Evolutionary conservation across 768 basidiomycete species (phyloP).

Genomic region (Leucogyrophana mollusca): DNA sequence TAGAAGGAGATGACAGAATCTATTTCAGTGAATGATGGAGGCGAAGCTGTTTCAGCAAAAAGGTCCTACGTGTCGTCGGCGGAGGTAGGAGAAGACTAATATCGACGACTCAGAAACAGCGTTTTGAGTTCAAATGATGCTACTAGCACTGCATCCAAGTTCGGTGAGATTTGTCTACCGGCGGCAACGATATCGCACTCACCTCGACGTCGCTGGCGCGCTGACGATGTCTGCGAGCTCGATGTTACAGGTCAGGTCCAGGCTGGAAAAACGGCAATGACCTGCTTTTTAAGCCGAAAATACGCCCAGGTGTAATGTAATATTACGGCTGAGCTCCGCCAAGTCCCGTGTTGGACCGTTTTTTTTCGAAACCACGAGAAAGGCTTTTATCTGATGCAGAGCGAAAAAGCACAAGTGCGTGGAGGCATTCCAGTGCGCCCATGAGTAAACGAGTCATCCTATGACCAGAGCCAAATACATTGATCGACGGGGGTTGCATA

Average conservation of each 20-base stretch:
- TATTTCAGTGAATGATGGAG: slow-evolving; percentile 9
- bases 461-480: slow-evolving; percentile 2
- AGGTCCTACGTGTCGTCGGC: slow-evolving; percentile 40
- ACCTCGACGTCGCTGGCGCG: slow-evolving; percentile 1
- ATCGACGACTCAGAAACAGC: slow-evolving; percentile 1
- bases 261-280: background rate
- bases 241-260: background rate
- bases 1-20: slow-evolving; percentile 7
- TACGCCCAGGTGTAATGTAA: slow-evolving; percentile 6
- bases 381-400: slow-evolving; percentile 10
- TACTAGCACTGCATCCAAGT: slow-evolving; percentile 14
- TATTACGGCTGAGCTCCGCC: slow-evolving; percentile 13
- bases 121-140: slow-evolving; percentile 9
- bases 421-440: slow-evolving; percentile 4
- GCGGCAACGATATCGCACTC: slow-evolving; percentile 1
- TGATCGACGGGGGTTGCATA: slow-evolving; percentile 10
- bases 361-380: background rate
- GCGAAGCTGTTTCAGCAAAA: slow-evolving; percentile 5
- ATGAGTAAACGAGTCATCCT: slow-evolving; percentile 2
- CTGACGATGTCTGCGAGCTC: background rate
- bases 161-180: slow-evolving; percentile 9
- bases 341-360: slow-evolving; percentile 10
- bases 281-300: slow-evolving; percentile 10
- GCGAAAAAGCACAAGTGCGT: slow-evolving; percentile 8
- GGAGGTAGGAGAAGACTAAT: slow-evolving; percentile 47